Conservation (phyloP, 2,329 filamentous ascomycete species). For the Hymenoscyphus salicellus region DNA sequence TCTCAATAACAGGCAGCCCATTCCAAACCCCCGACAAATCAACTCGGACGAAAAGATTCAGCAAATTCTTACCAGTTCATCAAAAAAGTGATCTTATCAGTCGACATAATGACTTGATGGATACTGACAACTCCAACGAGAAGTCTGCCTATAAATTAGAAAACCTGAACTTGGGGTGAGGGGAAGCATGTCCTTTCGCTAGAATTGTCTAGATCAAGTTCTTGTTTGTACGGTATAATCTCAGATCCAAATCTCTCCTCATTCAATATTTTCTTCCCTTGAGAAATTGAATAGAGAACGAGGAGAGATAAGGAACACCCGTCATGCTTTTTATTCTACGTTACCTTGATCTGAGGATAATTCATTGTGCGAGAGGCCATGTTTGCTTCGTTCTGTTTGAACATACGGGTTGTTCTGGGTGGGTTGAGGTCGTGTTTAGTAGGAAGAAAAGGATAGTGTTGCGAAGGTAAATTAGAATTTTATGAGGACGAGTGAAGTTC, state of each 20-base stretch:
- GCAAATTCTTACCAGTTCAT: constrained; percentile 32
- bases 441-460: too few species aligned
- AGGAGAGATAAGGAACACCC: constrained; percentile 24
- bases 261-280: background rate
- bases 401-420: too few species aligned
- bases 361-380: constrained; percentile 18
- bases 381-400: too few species aligned
- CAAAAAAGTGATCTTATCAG: constrained; percentile 81
- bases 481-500: too few species aligned
- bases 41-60: too few species aligned
- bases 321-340: constrained; percentile 26
- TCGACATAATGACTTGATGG: constrained; percentile 58
- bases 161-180: constrained; percentile 30
- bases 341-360: constrained; percentile 28
- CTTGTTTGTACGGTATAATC: constrained; percentile 63
- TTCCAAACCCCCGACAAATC: too few species aligned
- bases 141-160: constrained; percentile 46
- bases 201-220: constrained; percentile 88
- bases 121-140: constrained; percentile 1
- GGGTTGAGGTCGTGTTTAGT: too few species aligned
- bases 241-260: constrained; percentile 53
- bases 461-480: too few species aligned
- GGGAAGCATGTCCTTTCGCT: constrained; percentile 77
- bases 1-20: too few species aligned
- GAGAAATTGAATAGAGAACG: background rate